These are phyloP conservation scores for Solidago caesia DNA, from an alignment of 129 eudicot genomes.

Conservation along the genomic window DNA sequence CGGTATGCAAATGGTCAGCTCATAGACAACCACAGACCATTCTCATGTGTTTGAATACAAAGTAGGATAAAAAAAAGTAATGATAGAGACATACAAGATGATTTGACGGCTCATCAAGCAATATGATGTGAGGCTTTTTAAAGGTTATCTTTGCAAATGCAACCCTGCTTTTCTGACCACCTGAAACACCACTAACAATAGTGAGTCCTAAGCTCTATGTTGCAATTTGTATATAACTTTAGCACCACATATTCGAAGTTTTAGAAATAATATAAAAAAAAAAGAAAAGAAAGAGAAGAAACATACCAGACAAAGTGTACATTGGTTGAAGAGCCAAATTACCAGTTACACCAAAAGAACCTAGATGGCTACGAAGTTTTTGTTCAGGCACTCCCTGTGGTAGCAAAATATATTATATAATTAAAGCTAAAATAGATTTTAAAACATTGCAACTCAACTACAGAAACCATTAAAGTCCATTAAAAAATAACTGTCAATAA, in stretches of 20 bases:
- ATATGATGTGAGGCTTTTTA: constrained; percentile 90
- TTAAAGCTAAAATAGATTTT: constrained; percentile 1
- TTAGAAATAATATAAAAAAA: neutral
- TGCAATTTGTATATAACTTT: constrained; percentile 6
- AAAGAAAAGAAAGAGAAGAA: constrained; percentile 7
- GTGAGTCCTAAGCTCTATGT: constrained; percentile 12
- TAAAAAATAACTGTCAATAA: neutral
- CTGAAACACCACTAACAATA: constrained; percentile 45
- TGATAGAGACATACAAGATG: constrained; percentile 76
- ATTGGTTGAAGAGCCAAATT: constrained; percentile 99
- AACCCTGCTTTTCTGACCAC: constrained; percentile 99
- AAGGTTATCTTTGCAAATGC: constrained; percentile 98
- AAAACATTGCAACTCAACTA: neutral
- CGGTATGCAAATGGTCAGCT: neutral
- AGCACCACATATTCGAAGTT: constrained; percentile 19
- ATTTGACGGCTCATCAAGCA: constrained; percentile 97
- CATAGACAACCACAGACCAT: constrained; percentile 15
- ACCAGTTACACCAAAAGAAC: constrained; percentile 96
- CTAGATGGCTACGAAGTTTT: constrained; percentile 89
- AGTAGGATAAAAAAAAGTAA: constrained; percentile 19
- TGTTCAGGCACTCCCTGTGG: constrained; percentile 97
- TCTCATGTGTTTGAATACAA: constrained; percentile 16
- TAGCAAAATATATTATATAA: constrained; percentile 20
- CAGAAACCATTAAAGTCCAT: neutral
- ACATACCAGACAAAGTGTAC: constrained; percentile 95